A percentile compares a stretch with the other conserved stretches of the same genome.
Conservation (phyloP, 2,329 filamentous ascomycete genomes). For the Nigrospora sphaerica region DNA sequence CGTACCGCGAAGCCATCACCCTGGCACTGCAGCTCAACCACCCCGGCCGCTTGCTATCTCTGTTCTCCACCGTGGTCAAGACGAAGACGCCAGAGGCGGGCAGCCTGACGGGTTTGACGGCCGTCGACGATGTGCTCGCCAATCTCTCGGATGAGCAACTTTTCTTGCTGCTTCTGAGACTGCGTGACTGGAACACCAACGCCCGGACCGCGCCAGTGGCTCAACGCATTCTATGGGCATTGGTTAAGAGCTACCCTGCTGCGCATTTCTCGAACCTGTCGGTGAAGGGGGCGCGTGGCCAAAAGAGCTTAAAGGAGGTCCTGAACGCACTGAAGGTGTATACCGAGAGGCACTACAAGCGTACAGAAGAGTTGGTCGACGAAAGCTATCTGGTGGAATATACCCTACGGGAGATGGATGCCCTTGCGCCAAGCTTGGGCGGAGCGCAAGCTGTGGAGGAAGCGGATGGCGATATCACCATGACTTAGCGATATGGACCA, state of each 20-base stretch:
- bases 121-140: conserved; percentile 80
- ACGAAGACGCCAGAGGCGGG: conserved; percentile 51
- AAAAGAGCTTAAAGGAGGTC: conserved; percentile 72
- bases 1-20: conserved; percentile 88
- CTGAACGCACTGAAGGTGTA: conserved; percentile 83
- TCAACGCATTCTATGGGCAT: conserved; percentile 72
- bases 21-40: conserved; percentile 92
- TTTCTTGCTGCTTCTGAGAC: conserved; percentile 69
- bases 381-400: conserved; percentile 94
- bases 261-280: conserved; percentile 67
- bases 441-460: background rate
- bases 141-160: conserved; percentile 78
- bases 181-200: conserved; percentile 98
- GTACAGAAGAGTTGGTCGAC: conserved; percentile 83
- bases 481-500: background rate
- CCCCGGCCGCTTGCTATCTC: conserved; percentile 72
- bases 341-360: conserved; percentile 85
- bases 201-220: conserved; percentile 78
- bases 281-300: conserved; percentile 47
- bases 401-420: conserved; percentile 86
- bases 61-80: conserved; percentile 77
- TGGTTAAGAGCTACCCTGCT: conserved; percentile 77
- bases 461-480: conserved; percentile 1
- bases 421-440: conserved; percentile 1
- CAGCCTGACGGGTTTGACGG: conserved; percentile 56